Percentiles rank a stretch among this genome's conserved stretches.
Conservation (phyloP, 2,329 filamentous ascomycete species). For the Blastomyces percursus region DNA sequence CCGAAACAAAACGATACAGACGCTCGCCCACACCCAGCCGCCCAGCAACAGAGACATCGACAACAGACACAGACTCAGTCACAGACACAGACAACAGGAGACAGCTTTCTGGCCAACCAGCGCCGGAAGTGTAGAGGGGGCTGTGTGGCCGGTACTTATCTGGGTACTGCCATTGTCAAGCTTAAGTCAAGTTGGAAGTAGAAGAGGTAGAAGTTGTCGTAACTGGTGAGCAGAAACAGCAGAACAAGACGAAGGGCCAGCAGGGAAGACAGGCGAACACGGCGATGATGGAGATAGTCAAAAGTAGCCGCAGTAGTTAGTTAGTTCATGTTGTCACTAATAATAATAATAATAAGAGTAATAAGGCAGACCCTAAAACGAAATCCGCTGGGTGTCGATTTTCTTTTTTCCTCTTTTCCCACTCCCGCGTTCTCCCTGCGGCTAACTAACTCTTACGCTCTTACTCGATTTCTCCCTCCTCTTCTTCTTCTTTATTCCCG, state of each 20-base stretch:
- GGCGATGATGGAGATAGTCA: not conserved
- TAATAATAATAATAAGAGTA: no score
- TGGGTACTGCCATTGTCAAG: not conserved
- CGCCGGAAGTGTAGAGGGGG: not conserved
- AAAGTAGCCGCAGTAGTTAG: no score
- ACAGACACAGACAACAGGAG: no score
- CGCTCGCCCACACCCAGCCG: conserved; percentile 13
- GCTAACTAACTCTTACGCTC: not conserved
- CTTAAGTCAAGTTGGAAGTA: not conserved
- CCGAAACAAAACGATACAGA: conserved; percentile 15
- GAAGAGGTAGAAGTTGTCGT: not conserved
- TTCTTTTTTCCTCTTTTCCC: not conserved
- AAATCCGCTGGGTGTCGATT: not conserved
- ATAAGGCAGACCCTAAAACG: not conserved
- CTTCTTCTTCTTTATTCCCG: not conserved
- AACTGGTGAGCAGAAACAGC: not conserved
- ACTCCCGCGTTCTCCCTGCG: not conserved
- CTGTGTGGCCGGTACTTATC: not conserved
- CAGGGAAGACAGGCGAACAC: not conserved
- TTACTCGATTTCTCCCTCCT: not conserved
- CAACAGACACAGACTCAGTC: no score
- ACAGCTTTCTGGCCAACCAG: not conserved
- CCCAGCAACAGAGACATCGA: conserved; percentile 2
- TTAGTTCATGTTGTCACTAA: no score
- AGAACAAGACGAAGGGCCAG: not conserved